Conservation (phyloP, 345 rosid species). For the Isatis tinctoria region DNA sequence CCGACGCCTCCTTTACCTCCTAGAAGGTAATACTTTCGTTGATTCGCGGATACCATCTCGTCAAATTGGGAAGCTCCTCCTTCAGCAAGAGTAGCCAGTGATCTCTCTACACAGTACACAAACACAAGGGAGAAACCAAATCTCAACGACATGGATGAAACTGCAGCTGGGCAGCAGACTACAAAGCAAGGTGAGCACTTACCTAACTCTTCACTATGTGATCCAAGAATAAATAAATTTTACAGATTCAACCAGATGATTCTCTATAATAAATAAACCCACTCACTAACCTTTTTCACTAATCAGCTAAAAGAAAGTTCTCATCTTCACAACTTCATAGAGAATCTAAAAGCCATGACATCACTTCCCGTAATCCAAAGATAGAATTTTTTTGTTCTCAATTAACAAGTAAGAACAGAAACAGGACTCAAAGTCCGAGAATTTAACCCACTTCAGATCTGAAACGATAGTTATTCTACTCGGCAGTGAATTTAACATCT, state of each 20-base stretch:
- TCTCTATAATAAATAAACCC: background rate
- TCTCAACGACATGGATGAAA: conserved; percentile 1
- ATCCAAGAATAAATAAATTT: background rate
- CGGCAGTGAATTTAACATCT: background rate
- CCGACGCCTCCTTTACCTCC: conserved; percentile 93
- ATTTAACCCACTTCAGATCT: background rate
- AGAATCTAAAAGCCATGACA: background rate
- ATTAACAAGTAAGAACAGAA: background rate
- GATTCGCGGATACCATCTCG: conserved; percentile 46
- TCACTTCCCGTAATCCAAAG: background rate
- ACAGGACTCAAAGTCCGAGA: background rate
- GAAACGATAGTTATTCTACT: background rate
- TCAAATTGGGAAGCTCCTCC: conserved; percentile 42
- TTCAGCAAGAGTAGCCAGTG: conserved; percentile 43
- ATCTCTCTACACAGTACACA: conserved; percentile 40
- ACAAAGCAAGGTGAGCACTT: background rate
- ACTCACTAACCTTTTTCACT: background rate
- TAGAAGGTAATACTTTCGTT: conserved; percentile 58
- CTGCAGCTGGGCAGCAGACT: background rate
- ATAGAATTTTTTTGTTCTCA: background rate
- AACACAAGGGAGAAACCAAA: conserved; percentile 5
- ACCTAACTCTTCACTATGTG: background rate
- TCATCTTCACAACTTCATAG: background rate
- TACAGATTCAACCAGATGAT: background rate
- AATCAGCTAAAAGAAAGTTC: background rate